These are phyloP conservation scores for Phlebiopsis flavidoalba DNA, from an alignment of 768 basidiomycete species.

Conservation along the genomic window DNA sequence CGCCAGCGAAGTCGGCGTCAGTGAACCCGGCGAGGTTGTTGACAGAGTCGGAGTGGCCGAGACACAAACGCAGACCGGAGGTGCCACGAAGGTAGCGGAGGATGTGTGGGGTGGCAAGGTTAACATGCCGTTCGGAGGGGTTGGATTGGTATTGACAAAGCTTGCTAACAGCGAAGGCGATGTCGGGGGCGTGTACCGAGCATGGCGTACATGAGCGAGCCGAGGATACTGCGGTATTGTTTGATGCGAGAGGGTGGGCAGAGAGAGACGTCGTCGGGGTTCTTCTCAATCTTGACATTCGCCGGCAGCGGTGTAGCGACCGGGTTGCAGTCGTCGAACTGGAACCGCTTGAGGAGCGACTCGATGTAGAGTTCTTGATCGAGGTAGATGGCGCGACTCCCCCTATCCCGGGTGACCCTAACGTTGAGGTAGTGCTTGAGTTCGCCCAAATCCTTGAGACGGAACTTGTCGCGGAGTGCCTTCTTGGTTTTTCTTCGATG, in stretches of 20 bases:
- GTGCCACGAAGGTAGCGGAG: constrained; percentile 24
- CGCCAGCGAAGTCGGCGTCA: constrained; percentile 10
- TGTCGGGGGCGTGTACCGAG: constrained; percentile 28
- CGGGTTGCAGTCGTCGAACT: constrained; percentile 24
- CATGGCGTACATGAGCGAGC: constrained; percentile 26
- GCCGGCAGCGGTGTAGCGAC: constrained; percentile 29
- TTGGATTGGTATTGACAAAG: constrained; percentile 19
- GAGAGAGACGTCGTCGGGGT: constrained; percentile 7
- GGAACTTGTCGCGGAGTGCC: constrained; percentile 3
- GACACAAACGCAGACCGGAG: constrained; percentile 1
- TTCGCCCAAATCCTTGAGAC: not conserved
- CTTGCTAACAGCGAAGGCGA: constrained; percentile 20
- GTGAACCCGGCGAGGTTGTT: constrained; percentile 4
- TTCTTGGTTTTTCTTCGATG: constrained; percentile 12
- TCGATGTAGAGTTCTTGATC: constrained; percentile 21
- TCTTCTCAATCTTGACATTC: constrained; percentile 16
- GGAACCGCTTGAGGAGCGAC: constrained; percentile 19
- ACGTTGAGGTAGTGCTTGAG: constrained; percentile 24
- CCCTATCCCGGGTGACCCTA: constrained; percentile 20
- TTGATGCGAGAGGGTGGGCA: not conserved
- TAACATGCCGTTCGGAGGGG: constrained; percentile 13
- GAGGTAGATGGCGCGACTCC: constrained; percentile 14
- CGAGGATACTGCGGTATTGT: constrained; percentile 13
- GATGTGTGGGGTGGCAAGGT: constrained; percentile 16
- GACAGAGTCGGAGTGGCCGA: not conserved